Evolutionary conservation across 2,329 filamentous ascomycete genomes (phyloP), one percentile per base, ranked within the genome.

Genomic region (Microdochium paspali): DNA sequence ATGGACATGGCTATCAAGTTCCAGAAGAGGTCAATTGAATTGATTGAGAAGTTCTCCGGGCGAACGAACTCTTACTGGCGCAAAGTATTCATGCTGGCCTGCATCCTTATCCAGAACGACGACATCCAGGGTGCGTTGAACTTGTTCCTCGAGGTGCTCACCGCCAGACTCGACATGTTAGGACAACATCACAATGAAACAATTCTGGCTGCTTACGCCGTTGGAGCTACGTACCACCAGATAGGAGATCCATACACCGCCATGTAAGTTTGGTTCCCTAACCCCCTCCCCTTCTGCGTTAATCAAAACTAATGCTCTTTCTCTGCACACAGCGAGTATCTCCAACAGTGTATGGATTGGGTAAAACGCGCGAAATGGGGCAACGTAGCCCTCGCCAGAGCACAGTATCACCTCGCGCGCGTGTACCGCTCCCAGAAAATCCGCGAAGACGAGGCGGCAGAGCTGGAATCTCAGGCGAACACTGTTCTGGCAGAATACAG

Each of bases 201-300:
- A 3, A 47, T 52, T 35, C 13, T 49, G 30, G 50, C 49, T 24
- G 48, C 26, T 10, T 52, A 50, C 26, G 50, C 50, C 12, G 48
- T 50, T 9, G 50, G 48, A 6, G 49, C 32, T 3, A 49, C 48
- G 44, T 50, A 50, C 31, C 25, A 13, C 28, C 21, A 45, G 6
- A 30, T 52, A 4, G 44, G 44, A 6, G 46, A 50, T 13, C 26
- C 46, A 3, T 35, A 42, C 20, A 39, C 46, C 10, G 40, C 48
- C 13, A 49, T 35, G 46, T 50, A 47, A 46, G 47, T 30, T 7
- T 7, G 7, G 7, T 28, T 28, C 26, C 35, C 3, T 7, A 20
- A 40, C 10, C 10, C 23, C 5, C 23, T 15, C 18, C 13, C 15
- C 13, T 15, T 15, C 13, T 18, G 4, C 12, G 18, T 26, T 24